Evolutionary conservation across 257 asterid species (phyloP).

Genomic region (Ballota nigra): DNA sequence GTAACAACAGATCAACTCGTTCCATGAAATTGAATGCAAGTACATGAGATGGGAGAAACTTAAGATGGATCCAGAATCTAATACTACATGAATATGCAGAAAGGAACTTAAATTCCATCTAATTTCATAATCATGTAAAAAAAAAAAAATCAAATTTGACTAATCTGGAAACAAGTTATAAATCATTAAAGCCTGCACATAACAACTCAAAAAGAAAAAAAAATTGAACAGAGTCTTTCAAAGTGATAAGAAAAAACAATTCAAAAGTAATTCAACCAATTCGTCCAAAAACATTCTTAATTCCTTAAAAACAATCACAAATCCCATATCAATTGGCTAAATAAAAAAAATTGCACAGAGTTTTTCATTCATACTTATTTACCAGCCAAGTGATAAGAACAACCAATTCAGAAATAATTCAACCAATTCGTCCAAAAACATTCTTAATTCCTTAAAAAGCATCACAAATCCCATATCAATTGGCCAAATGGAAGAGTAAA

Average conservation of each 20-base stretch:
- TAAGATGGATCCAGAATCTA: neutral
- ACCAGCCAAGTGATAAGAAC: neutral
- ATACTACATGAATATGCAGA: neutral
- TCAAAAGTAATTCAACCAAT: constrained; percentile 4
- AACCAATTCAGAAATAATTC: neutral
- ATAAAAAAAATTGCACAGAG: neutral
- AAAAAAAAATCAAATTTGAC: neutral
- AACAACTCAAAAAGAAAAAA: neutral
- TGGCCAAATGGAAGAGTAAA: neutral
- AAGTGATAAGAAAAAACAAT: neutral
- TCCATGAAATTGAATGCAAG: neutral
- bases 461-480: neutral
- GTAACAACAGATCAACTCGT: neutral
- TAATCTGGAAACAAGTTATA: constrained; percentile 12
- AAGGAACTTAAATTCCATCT: neutral
- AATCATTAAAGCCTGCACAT: neutral
- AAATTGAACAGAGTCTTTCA: neutral
- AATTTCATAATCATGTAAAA: neutral
- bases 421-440: neutral
- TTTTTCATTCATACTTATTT: neutral
- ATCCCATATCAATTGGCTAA: neutral
- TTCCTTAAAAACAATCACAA: neutral
- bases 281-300: neutral
- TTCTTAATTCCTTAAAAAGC: neutral
- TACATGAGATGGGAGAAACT: neutral